phyloP scores from a whole-genome alignment of 2,329 filamentous ascomycete genomes.

The Phyllosticta citribraziliensis region DNA sequence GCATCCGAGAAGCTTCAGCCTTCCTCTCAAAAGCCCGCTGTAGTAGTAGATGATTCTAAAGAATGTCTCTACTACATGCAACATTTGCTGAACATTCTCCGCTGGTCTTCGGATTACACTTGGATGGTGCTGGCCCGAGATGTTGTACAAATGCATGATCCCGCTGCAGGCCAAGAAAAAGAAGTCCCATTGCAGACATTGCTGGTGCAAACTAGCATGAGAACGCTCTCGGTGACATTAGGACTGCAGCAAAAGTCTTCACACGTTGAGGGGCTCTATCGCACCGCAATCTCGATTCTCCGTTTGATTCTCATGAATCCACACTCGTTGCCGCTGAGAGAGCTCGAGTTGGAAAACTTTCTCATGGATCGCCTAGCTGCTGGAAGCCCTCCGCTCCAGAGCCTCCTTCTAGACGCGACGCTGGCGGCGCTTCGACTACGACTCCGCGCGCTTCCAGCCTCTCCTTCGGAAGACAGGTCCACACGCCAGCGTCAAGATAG shows the following conservation, averaged over 20 bases:
- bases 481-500: conserved; percentile 4
- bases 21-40: conserved; percentile 12
- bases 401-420: conserved; percentile 68
- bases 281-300: conserved; percentile 55
- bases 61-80: conserved; percentile 70
- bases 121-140: conserved; percentile 63
- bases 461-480: not conserved
- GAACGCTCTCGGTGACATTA: conserved; percentile 42
- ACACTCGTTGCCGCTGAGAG: conserved; percentile 48
- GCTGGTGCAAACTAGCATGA: conserved; percentile 56
- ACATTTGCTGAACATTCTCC: conserved; percentile 63
- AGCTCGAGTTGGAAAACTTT: conserved; percentile 58
- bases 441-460: conserved; percentile 7
- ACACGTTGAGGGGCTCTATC: conserved; percentile 55
- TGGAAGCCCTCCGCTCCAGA: conserved; percentile 56
- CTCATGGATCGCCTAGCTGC: conserved; percentile 59
- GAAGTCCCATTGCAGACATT: conserved; percentile 54
- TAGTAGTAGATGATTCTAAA: conserved; percentile 53
- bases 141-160: conserved; percentile 40
- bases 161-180: conserved; percentile 36
- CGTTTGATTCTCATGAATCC: conserved; percentile 58
- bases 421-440: conserved; percentile 61
- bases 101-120: conserved; percentile 56
- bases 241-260: not conserved
- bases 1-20: conserved; percentile 9